Evolutionary conservation across 2,329 filamentous ascomycete genomes (phyloP).

Genomic region (Parafenestella ontariensis): DNA sequence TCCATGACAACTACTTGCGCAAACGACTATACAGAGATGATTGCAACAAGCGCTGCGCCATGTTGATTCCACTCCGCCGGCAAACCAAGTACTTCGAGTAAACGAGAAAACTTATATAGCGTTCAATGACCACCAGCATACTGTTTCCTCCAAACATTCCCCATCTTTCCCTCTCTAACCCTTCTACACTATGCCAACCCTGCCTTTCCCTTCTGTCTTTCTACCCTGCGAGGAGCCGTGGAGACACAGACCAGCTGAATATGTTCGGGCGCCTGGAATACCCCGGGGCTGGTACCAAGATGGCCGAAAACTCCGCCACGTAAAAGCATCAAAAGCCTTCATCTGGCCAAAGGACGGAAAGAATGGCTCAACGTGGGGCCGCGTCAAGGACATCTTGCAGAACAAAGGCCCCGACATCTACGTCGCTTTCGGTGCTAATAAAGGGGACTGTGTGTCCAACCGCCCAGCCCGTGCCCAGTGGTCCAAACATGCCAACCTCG

Average conservation of each 20-base stretch:
- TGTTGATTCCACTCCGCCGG: background rate
- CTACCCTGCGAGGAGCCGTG: constrained; percentile 10
- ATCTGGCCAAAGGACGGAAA: constrained; percentile 56
- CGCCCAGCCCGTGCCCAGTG: constrained; percentile 48
- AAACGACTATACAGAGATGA: constrained; percentile 13
- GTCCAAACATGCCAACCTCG: constrained; percentile 43
- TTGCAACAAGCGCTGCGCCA: background rate
- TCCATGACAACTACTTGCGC: background rate
- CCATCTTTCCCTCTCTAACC: background rate
- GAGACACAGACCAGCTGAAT: constrained; percentile 29
- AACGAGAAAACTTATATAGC: constrained; percentile 1
- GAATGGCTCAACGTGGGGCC: constrained; percentile 43
- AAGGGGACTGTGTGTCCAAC: constrained; percentile 47
- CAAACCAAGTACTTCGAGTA: background rate
- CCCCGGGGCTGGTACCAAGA: constrained; percentile 37
- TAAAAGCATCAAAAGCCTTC: constrained; percentile 50
- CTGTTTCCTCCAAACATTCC: background rate
- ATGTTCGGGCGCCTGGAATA: constrained; percentile 10
- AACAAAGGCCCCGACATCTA: constrained; percentile 56
- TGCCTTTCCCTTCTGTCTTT: constrained; percentile 4
- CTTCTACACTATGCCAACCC: constrained; percentile 2
- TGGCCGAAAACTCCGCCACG: constrained; percentile 19
- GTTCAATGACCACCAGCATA: background rate
- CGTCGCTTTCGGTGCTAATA: constrained; percentile 49
- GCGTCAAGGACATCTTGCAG: constrained; percentile 53